A percentile compares a stretch with the other conserved stretches of the same genome.
These are phyloP conservation scores for Miscanthus lutarioriparius DNA, from an alignment of 176 grass and related monocot species.

Conservation along the genomic window DNA sequence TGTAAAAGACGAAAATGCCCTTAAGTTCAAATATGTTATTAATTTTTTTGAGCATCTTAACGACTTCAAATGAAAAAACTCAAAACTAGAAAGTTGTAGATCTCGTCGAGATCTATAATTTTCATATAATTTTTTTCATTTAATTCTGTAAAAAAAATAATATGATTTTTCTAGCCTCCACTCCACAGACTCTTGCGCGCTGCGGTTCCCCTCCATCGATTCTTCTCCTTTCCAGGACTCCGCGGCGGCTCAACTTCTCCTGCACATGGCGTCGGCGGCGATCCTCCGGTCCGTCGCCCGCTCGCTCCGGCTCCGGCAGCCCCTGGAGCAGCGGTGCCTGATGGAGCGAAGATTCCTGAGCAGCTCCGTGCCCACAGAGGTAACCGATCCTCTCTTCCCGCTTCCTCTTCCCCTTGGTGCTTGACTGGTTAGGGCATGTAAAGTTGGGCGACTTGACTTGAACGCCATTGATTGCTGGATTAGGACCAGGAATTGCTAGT, in stretches of 20 bases:
- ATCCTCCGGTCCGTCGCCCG: neutral
- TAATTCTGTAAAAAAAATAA: no score
- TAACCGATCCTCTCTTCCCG: neutral
- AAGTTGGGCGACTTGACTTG: neutral
- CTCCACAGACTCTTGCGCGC: no score
- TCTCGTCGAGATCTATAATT: no score
- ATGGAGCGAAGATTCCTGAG: neutral
- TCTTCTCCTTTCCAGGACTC: neutral
- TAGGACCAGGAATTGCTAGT: neutral
- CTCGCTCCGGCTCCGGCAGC: neutral
- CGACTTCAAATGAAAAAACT: no score
- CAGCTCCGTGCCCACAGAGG: neutral
- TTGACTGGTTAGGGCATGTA: neutral
- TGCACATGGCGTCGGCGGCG: slow-evolving; percentile 1
- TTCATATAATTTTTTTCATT: no score
- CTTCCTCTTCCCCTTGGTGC: neutral
- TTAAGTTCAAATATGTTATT: no score
- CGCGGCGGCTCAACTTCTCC: neutral
- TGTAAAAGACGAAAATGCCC: no score
- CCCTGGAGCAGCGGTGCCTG: neutral
- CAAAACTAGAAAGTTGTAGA: no score
- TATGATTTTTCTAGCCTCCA: no score
- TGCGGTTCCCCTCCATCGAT: neutral
- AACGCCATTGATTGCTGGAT: neutral
- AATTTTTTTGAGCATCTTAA: no score